These are phyloP conservation scores for Erysimum cheiri DNA, from an alignment of 441 rosid genomes.

Conservation along the genomic window DNA sequence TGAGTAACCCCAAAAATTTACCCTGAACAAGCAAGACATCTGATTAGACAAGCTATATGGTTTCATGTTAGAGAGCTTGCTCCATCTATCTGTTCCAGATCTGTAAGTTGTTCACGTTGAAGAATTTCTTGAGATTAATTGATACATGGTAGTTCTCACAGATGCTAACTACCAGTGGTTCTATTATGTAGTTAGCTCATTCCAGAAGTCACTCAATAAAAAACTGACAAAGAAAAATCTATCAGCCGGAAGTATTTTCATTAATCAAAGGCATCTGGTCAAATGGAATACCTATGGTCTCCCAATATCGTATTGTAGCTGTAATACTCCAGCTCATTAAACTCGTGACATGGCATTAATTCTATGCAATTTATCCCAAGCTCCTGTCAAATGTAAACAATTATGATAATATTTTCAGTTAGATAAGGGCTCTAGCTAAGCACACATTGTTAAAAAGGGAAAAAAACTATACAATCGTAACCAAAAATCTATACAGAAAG, in stretches of 20 bases:
- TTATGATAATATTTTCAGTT: neutral
- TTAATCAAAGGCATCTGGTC: conserved; percentile 24
- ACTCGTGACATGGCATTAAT: conserved; percentile 97
- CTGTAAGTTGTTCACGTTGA: conserved; percentile 5
- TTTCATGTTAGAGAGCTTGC: conserved; percentile 23
- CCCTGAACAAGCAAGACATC: conserved; percentile 55
- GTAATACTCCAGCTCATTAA: conserved; percentile 93
- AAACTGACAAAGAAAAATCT: conserved; percentile 9
- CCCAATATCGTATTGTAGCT: conserved; percentile 83
- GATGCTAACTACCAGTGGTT: conserved; percentile 9
- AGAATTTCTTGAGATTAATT: conserved; percentile 13
- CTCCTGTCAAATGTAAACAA: conserved; percentile 62
- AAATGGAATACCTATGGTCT: conserved; percentile 67
- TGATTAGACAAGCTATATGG: conserved; percentile 21
- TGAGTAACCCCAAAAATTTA: conserved; percentile 98
- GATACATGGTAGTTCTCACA: neutral
- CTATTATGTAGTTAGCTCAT: conserved; percentile 20
- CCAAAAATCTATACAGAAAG: neutral
- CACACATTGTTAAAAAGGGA: neutral
- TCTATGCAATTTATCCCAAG: conserved; percentile 97
- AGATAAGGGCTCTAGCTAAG: conserved; percentile 30
- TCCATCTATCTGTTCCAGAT: conserved; percentile 11
- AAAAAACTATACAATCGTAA: neutral
- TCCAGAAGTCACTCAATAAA: neutral
- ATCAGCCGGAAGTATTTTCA: neutral